These are phyloP conservation scores for Phytophthora tentaculata DNA, from an alignment of 352 stramenopile species.

Conservation along the genomic window DNA sequence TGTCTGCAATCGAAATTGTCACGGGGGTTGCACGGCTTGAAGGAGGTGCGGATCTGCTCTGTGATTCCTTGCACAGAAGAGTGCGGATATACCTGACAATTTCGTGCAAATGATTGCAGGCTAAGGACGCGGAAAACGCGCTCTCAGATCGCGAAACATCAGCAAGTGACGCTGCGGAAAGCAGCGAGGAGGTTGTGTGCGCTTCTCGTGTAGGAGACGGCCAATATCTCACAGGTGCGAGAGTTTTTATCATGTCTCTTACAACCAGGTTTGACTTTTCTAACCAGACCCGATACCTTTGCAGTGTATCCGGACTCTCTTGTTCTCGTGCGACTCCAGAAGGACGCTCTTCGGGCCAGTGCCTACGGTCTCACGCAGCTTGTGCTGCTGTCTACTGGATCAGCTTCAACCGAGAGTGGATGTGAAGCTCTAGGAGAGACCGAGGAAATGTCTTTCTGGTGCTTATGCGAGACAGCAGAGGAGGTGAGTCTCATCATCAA, in stretches of 20 bases:
- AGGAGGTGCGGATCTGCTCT: slow-evolving; percentile 51
- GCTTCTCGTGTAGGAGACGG: slow-evolving; percentile 59
- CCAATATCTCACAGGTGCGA: slow-evolving; percentile 77
- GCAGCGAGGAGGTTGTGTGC: not conserved
- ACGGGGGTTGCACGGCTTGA: slow-evolving; percentile 79
- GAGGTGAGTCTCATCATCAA: slow-evolving; percentile 86
- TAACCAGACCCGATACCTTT: slow-evolving; percentile 4
- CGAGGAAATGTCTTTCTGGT: slow-evolving; percentile 74
- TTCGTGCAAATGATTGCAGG: slow-evolving; percentile 26
- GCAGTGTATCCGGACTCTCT: slow-evolving; percentile 81
- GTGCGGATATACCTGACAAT: not conserved
- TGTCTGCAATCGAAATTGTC: slow-evolving; percentile 84
- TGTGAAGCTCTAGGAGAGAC: slow-evolving; percentile 19
- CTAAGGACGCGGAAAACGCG: slow-evolving; percentile 62
- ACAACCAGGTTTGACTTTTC: not conserved
- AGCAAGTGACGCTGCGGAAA: slow-evolving; percentile 30
- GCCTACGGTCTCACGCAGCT: slow-evolving; percentile 84
- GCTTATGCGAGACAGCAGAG: slow-evolving; percentile 85
- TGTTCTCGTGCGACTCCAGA: slow-evolving; percentile 78
- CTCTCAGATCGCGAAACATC: slow-evolving; percentile 34
- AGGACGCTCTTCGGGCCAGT: slow-evolving; percentile 73
- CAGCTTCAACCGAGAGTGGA: slow-evolving; percentile 18
- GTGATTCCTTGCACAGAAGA: not conserved
- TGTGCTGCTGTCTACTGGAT: slow-evolving; percentile 58
- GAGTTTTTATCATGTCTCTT: slow-evolving; percentile 1